These are phyloP conservation scores for Debaryomyces nepalensis DNA, from an alignment of 1,139 yeast species.

Conservation along the genomic window DNA sequence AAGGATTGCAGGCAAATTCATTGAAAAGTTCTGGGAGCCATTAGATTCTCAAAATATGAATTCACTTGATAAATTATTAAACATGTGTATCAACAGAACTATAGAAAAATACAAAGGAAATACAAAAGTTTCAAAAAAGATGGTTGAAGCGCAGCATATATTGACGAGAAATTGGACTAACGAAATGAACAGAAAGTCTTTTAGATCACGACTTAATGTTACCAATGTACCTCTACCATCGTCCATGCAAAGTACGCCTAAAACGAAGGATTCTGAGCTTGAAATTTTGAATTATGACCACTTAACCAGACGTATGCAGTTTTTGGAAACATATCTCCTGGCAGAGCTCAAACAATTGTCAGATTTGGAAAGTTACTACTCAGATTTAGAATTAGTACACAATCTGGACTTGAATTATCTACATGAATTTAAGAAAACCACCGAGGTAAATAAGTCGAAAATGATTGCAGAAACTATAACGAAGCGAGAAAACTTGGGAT, in stretches of 20 bases:
- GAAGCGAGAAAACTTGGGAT: slow-evolving; percentile 15
- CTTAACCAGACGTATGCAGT: slow-evolving; percentile 33
- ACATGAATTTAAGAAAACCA: slow-evolving; percentile 30
- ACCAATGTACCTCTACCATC: slow-evolving; percentile 42
- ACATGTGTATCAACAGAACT: slow-evolving; percentile 35
- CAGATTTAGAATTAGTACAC: slow-evolving; percentile 28
- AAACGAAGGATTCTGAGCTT: slow-evolving; percentile 23
- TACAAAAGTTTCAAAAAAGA: slow-evolving; percentile 21
- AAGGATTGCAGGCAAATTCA: slow-evolving; percentile 34
- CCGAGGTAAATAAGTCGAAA: slow-evolving; percentile 14
- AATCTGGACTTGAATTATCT: slow-evolving; percentile 41
- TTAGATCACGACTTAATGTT: slow-evolving; percentile 33
- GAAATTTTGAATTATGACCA: slow-evolving; percentile 40
- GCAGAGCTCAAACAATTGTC: slow-evolving; percentile 47
- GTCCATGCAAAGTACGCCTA: slow-evolving; percentile 23
- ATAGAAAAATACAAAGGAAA: slow-evolving; percentile 31
- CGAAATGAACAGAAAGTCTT: slow-evolving; percentile 29
- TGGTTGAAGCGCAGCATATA: slow-evolving; percentile 33
- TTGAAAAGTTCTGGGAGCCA: slow-evolving; percentile 43
- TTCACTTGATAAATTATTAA: slow-evolving; percentile 35
- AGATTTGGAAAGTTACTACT: slow-evolving; percentile 36
- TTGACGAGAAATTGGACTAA: slow-evolving; percentile 40
- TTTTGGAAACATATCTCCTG: slow-evolving; percentile 44
- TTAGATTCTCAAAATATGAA: slow-evolving; percentile 25
- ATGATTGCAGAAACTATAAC: slow-evolving; percentile 18